Conservation (phyloP, 1,284 basidiomycete species). For the Mycena citricolor region DNA sequence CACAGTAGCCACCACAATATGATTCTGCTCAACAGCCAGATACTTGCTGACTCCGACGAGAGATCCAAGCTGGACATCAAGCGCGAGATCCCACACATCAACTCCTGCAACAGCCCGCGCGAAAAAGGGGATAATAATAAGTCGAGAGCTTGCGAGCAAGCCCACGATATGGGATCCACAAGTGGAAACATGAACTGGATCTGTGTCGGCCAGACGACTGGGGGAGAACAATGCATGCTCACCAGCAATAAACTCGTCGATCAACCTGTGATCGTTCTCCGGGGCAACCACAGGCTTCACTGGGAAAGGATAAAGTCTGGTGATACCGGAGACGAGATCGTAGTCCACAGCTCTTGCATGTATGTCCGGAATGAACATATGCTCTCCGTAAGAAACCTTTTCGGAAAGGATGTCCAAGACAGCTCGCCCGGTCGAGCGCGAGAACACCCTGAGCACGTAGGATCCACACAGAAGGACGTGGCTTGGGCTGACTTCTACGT, state of each 20-base stretch:
- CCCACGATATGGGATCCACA: slow-evolving; percentile 55
- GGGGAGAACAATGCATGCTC: slow-evolving; percentile 2
- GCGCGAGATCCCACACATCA: slow-evolving; percentile 35
- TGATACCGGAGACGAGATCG: too few species aligned
- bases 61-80: slow-evolving; percentile 45
- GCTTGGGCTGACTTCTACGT: slow-evolving; percentile 61
- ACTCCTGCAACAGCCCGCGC: slow-evolving; percentile 39
- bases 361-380: slow-evolving; percentile 6
- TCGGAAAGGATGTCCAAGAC: slow-evolving; percentile 43
- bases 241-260: slow-evolving; percentile 22
- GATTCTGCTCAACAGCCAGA: slow-evolving; percentile 52
- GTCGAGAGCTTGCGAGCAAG: slow-evolving; percentile 41
- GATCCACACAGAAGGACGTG: slow-evolving; percentile 63
- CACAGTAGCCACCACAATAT: slow-evolving; percentile 53
- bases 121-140: slow-evolving; percentile 57
- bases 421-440: slow-evolving; percentile 43
- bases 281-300: too few species aligned
- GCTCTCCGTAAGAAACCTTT: slow-evolving; percentile 32
- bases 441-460: slow-evolving; percentile 50
- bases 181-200: slow-evolving; percentile 58
- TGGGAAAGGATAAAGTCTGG: too few species aligned
- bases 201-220: background rate
- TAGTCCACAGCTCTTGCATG: too few species aligned
- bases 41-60: slow-evolving; percentile 41
- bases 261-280: slow-evolving; percentile 15